Base-by-base conservation (phyloP, 345 rosid genomes). In the Hibiscus trionum region DNA sequence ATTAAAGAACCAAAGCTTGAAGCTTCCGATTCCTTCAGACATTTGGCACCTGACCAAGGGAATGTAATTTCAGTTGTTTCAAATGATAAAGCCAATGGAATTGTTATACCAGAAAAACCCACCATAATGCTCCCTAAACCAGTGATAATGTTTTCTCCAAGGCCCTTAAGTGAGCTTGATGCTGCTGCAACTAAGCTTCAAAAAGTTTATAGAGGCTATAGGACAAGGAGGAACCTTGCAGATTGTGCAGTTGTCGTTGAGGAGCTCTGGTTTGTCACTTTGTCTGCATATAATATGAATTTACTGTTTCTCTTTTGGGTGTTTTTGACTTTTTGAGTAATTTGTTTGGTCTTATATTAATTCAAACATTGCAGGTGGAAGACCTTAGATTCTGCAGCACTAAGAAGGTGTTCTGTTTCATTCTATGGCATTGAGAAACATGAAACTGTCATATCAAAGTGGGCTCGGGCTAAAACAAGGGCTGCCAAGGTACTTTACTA, bases 241-340 rank as follows among this genome's bases (percentile, higher is more conserved):
- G 95, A 90, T 82, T 87, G 92, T 19, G 92, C 90, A 0, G 89
- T 87, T 78, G 83, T 90, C 24, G 86, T 82, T 58, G 92, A 90
- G 67, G 89, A 90, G 82, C 90, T 86, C 63, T 89, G 91, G 93
- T 88, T 64, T 46, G 61, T 57, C 61, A 11, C 61, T 10, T 56
- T 24, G 86, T 76, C 35, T 76, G 68, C 8, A 24, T 68, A 73
- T 53, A 44, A 70, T 71, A 42, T 61, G 37, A 46, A 35, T 59
- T 64, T 52, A 39, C 58, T 59, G 39, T 7, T 46, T 37, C 65
- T 59, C 68, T 33, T 3, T 65, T 72, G 63, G 14, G 0, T 2
- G 16, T 29, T 68, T 50, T 17, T 42, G 16, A 2, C 9, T 17
- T 52, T 69, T 69, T 53, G 7, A 53, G 72, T 55, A 53, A 52